Percentiles rank a stretch among this genome's conserved stretches.
These are phyloP conservation scores for Mimosa bimucronata DNA, from an alignment of 306 rosid genomes.

Conservation along the genomic window DNA sequence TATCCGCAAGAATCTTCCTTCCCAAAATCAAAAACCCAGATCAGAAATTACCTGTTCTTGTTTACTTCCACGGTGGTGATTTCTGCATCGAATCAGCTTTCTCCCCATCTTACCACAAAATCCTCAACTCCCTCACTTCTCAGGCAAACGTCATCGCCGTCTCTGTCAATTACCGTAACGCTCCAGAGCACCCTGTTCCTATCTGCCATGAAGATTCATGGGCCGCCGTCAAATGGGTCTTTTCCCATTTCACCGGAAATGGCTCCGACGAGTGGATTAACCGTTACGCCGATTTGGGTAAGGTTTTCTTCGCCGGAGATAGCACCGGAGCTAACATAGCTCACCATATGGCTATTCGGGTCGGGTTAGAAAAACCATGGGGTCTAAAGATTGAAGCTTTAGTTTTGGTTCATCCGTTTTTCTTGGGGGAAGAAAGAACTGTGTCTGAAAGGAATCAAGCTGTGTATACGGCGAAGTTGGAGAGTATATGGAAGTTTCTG, in stretches of 20 bases:
- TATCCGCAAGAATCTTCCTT: slow-evolving; percentile 61
- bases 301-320: slow-evolving; percentile 65
- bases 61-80: slow-evolving; percentile 78
- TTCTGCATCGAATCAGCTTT: slow-evolving; percentile 64
- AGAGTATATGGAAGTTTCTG: slow-evolving; percentile 54
- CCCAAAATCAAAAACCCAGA: slow-evolving; percentile 42
- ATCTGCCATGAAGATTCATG: slow-evolving; percentile 64
- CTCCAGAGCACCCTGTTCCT: slow-evolving; percentile 77
- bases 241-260: slow-evolving; percentile 49
- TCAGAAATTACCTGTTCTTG: slow-evolving; percentile 62
- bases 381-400: slow-evolving; percentile 55
- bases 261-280: slow-evolving; percentile 69
- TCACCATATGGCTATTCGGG: slow-evolving; percentile 57
- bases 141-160: slow-evolving; percentile 52
- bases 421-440: slow-evolving; percentile 60
- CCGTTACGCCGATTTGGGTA: slow-evolving; percentile 46
- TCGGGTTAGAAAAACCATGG: slow-evolving; percentile 43
- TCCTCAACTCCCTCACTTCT: slow-evolving; percentile 46
- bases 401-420: slow-evolving; percentile 61
- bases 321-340: slow-evolving; percentile 76
- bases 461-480: background rate
- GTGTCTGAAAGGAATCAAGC: slow-evolving; percentile 39
- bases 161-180: slow-evolving; percentile 68
- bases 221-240: slow-evolving; percentile 64
- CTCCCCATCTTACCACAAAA: slow-evolving; percentile 56